Base-by-base conservation (phyloP, 805 yeast genomes). In the Wickerhamiella vanderwaltii region DNA sequence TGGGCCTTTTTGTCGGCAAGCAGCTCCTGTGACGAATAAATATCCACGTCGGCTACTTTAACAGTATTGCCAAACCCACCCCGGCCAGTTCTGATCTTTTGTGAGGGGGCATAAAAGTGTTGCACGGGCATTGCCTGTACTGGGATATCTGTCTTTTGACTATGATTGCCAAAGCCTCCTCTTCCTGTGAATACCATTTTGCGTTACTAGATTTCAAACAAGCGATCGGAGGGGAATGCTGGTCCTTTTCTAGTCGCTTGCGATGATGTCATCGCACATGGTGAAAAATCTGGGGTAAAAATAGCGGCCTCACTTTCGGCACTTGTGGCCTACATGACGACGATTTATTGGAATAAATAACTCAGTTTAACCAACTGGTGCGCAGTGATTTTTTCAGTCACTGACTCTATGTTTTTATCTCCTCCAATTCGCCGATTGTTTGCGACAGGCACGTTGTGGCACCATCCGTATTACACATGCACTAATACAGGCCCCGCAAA, bases 21-120 rank as follows among this genome's bases (percentile, higher is more conserved):
- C 32, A 59, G 57, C 46, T 61, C 60, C 15, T 54, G 51, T 2
- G 63, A 61, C 3, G 63, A 45, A 49, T 46, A 40, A 16, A 54
- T 38, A 20, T 51, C 46, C 51, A 57, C 48, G 24, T 55, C 47
- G 17, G 50, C 41, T 17, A 61, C 56, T 4, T 58, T 51, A 19
- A 58, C 52, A 16, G 52, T 50, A 51, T 61, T 61, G 11, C 65
- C 65, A 30, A 52, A 60, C 30, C 65, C 65, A n/a, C 65, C 65
- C 18, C 65, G 53, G 22, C 65, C 65, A 19, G 62, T 50, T 19
- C 54, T 51, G 48, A 59, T 60, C 12, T 51, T 50, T 45, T 61
- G 56, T 11, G 28, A 38, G 7, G 65, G 64, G 16, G 61, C 53
- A 5, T 56, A 39, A 37, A 59, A 56, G 35, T 53, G 55, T 46